These are phyloP conservation scores for Atkinsonella hypoxylon DNA, from an alignment of 2,329 filamentous ascomycete species.

Conservation along the genomic window DNA sequence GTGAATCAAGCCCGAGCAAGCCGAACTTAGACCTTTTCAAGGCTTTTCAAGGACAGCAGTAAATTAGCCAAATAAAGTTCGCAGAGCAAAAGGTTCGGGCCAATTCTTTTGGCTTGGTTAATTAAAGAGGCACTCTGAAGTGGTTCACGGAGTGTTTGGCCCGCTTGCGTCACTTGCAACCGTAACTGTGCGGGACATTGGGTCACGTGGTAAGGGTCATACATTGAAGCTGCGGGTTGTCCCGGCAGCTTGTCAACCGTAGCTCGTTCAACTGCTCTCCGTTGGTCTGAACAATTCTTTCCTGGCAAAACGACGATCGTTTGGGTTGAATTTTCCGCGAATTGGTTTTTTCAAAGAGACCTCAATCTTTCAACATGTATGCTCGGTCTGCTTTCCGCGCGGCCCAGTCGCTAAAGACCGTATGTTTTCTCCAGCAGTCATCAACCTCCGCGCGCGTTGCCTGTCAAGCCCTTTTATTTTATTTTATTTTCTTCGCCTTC, in stretches of 20 bases:
- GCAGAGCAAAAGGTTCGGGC: too few relatives aligned
- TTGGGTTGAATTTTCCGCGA: background rate
- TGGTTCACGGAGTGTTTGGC: background rate
- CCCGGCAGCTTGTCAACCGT: background rate
- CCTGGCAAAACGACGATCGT: background rate
- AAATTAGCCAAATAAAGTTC: too few relatives aligned
- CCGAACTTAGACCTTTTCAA: too few relatives aligned
- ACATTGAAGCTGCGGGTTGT: background rate
- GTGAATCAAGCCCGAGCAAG: too few relatives aligned
- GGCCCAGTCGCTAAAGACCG: constrained; percentile 53
- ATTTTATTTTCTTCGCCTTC: background rate
- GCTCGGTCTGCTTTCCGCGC: constrained; percentile 52
- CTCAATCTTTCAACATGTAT: constrained; percentile 42
- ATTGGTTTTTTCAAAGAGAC: constrained; percentile 12
- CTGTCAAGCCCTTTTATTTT: background rate
- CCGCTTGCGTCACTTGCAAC: background rate
- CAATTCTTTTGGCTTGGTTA: background rate
- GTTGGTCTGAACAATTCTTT: too few relatives aligned
- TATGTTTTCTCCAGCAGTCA: constrained; percentile 25
- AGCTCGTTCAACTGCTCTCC: background rate
- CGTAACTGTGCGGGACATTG: background rate
- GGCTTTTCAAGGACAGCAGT: too few relatives aligned
- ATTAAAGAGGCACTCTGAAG: background rate
- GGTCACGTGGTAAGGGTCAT: constrained; percentile 8
- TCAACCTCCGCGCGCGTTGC: background rate